Evolutionary conservation across 768 basidiomycete genomes (phyloP).

Genomic region (Tricholoma sp.): DNA sequence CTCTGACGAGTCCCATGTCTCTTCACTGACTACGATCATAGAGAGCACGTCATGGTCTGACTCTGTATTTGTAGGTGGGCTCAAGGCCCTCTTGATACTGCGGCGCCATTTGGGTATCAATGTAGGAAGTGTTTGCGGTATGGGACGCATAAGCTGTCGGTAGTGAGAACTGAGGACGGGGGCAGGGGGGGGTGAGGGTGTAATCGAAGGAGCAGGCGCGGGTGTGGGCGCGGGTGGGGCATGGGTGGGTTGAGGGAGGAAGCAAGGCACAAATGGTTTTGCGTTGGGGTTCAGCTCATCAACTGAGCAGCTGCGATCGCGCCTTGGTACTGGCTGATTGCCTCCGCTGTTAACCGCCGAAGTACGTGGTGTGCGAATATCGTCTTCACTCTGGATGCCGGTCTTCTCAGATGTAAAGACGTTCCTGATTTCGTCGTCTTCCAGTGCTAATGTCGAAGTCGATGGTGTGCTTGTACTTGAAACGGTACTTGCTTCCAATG

Average conservation of each 20-base stretch:
- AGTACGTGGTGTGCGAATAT: background rate
- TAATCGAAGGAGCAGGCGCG: background rate
- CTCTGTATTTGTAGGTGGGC: background rate
- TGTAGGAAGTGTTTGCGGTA: conserved; percentile 3
- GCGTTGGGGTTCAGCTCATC: conserved; percentile 3
- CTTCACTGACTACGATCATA: conserved; percentile 8
- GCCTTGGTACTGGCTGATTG: background rate
- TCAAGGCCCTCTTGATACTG: conserved; percentile 9
- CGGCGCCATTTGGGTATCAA: conserved; percentile 11
- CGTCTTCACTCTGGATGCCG: background rate
- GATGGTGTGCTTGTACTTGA: conserved; percentile 5
- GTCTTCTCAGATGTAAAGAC: conserved; percentile 8
- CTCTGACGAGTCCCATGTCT: conserved; percentile 9
- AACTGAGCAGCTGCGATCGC: background rate
- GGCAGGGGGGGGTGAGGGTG: background rate
- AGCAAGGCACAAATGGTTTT: conserved; percentile 1
- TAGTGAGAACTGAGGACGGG: background rate
- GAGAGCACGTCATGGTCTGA: conserved; percentile 9
- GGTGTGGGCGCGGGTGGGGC: background rate
- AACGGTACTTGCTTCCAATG: background rate
- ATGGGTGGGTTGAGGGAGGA: conserved; percentile 6
- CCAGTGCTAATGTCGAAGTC: conserved; percentile 7
- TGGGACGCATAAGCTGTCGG: conserved; percentile 11
- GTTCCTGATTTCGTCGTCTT: conserved; percentile 10
- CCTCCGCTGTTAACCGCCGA: background rate